phyloP scores from a whole-genome alignment of 768 basidiomycete genomes.

The Boletus bicolor region DNA sequence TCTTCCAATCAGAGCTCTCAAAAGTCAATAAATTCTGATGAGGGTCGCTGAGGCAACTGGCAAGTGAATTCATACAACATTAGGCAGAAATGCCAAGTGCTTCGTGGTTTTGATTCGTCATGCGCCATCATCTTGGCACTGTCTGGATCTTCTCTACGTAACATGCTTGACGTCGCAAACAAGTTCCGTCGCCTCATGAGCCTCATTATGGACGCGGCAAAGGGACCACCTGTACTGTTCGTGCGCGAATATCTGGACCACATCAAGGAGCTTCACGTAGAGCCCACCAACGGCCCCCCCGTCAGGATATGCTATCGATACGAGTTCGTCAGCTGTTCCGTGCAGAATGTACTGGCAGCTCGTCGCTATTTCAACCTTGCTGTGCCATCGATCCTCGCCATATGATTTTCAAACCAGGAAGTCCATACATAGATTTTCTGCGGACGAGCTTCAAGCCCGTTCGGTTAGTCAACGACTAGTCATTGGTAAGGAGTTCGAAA shows the following conservation, averaged over 20 bases:
- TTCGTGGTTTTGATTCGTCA: constrained; percentile 69
- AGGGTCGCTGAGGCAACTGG: constrained; percentile 65
- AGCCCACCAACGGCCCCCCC: constrained; percentile 37
- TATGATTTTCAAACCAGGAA: constrained; percentile 50
- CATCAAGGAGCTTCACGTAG: constrained; percentile 53
- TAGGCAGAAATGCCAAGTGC: constrained; percentile 55
- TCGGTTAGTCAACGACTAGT: constrained; percentile 46
- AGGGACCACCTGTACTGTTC: constrained; percentile 67
- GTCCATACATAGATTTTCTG: constrained; percentile 46
- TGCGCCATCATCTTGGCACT: constrained; percentile 63
- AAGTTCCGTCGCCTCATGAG: constrained; percentile 40
- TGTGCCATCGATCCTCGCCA: constrained; percentile 52
- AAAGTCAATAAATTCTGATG: neutral
- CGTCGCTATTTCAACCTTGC: constrained; percentile 51
- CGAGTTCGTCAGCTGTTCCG: constrained; percentile 53
- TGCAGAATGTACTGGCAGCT: constrained; percentile 43
- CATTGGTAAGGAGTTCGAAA: constrained; percentile 50
- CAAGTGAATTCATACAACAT: neutral
- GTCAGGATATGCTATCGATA: constrained; percentile 16
- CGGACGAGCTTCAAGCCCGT: constrained; percentile 41
- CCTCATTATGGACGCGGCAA: constrained; percentile 34
- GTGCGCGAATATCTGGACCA: constrained; percentile 62
- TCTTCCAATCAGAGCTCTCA: too few relatives aligned
- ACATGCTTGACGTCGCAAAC: constrained; percentile 54
- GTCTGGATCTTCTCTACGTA: constrained; percentile 53